Evolutionary conservation across 2,329 filamentous ascomycete species (phyloP), one percentile per base, ranked within the genome.

Genomic region (Aureobasidium zeae): DNA sequence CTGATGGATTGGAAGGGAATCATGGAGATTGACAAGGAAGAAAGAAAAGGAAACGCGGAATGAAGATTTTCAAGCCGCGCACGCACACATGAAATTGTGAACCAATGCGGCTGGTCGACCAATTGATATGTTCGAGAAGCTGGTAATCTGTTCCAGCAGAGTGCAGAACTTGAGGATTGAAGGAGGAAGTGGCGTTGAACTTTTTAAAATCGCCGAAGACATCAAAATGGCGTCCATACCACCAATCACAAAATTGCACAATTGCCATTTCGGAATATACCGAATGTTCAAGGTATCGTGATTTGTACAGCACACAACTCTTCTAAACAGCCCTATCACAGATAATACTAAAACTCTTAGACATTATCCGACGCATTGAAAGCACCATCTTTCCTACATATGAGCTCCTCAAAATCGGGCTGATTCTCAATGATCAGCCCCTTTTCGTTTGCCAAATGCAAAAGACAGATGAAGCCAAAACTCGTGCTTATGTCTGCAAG

Each of bases 401-500:
- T 64, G 51, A 75, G 52, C 47, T 75, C 69, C 39, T 63, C 61
- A 50, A 69, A 70, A 8, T 60, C 64, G 24, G 73, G 68, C 31
- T 74, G 67, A 44, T 78, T 79, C 52, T 83, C 74, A 49, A 95
- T 83, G 17, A 83, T 72, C 28, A 95, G 69, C 0, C 88, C 88
- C 67, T 93, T 89, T 59, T 95, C 88, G 64, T 95, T 95, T 48
- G 88, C 88, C 55, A 95, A 61, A 64, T 95, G 88, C 51, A 95
- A 68, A 46, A 94, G 66, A 55, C 85, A 93, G 51, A 98, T 98
- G 66, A 96, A 98, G 61, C 91, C 94, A 53, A 76, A 83, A 12
- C 73, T 93, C 0, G 91, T 98, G 25, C 87, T 94, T 57, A 98
- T 96, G 63, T 98, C 91, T 48, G 83, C 79, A 78, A 98, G 85